A percentile compares a stretch with the other conserved stretches of the same genome.
Conservation (phyloP, 345 rosid genomes). For the Bruguiera gymnorhiza region DNA sequence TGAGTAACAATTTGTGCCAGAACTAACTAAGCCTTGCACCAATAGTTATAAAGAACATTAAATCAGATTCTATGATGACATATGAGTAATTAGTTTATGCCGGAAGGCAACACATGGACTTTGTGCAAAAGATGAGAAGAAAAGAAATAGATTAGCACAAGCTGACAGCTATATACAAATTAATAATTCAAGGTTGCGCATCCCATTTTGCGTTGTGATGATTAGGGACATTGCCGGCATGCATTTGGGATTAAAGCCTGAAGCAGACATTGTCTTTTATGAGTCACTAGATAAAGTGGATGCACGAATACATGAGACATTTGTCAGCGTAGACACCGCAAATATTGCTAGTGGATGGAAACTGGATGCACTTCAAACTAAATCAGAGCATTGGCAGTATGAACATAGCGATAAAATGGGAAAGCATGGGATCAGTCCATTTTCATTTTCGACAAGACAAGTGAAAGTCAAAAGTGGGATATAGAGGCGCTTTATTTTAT, state of each 20-base stretch:
- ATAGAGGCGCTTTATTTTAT: not conserved
- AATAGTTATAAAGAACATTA: no score
- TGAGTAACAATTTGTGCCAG: not conserved
- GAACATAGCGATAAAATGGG: conserved; percentile 4
- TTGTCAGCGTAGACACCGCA: not conserved
- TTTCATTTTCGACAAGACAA: not conserved
- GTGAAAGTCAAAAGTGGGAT: conserved; percentile 13
- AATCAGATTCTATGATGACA: no score
- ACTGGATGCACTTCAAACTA: not conserved
- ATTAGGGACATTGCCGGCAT: not conserved
- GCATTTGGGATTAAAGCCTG: not conserved
- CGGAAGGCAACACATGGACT: no score
- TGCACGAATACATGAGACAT: not conserved
- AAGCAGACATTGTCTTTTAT: not conserved
- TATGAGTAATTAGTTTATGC: no score
- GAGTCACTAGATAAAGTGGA: not conserved
- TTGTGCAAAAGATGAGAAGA: no score
- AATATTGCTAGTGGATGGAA: not conserved
- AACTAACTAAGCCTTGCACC: no score
- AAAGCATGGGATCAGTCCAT: not conserved
- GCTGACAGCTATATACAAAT: no score
- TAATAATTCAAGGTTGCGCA: no score
- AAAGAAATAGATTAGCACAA: no score
- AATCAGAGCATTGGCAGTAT: not conserved
- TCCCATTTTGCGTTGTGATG: not conserved